These are phyloP conservation scores for Aspergillus haitiensis DNA, from an alignment of 495 filamentous ascomycete species.

Conservation along the genomic window DNA sequence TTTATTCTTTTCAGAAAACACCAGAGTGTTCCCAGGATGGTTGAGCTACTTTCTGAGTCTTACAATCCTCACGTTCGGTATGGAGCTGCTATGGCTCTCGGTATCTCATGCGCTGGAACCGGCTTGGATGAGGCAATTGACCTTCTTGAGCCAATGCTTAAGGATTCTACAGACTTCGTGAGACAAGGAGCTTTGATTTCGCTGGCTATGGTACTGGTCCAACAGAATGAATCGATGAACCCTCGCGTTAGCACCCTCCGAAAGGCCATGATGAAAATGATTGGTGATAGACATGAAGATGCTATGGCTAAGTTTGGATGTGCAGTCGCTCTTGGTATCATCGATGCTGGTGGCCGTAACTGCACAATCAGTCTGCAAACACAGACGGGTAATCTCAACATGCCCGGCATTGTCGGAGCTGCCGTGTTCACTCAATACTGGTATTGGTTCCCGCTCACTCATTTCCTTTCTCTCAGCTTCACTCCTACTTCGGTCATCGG, in stretches of 20 bases:
- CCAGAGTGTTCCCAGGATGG: conserved; percentile 95
- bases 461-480: conserved; percentile 93
- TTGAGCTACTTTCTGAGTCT: conserved; percentile 95
- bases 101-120: conserved; percentile 96
- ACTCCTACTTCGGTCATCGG: conserved; percentile 92
- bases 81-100: conserved; percentile 96
- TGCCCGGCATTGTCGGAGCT: conserved; percentile 96
- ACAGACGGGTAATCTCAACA: conserved; percentile 95
- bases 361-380: conserved; percentile 98
- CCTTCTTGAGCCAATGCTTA: conserved; percentile 97
- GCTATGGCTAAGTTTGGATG: conserved; percentile 99
- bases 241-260: conserved; percentile 80
- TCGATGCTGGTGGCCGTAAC: conserved; percentile 97
- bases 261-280: conserved; percentile 85
- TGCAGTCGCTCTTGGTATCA: conserved; percentile 91
- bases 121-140: conserved; percentile 97
- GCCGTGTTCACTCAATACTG: conserved; percentile 99
- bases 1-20: conserved; percentile 99
- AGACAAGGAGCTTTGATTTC: conserved; percentile 95
- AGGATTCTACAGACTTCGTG: conserved; percentile 98
- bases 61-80: conserved; percentile 99
- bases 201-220: conserved; percentile 94
- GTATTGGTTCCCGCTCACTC: conserved; percentile 99
- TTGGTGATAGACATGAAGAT: conserved; percentile 95
- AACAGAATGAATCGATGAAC: conserved; percentile 96